phyloP scores from a whole-genome alignment of 1,139 yeast genomes.

The Lodderomyces margitis region DNA sequence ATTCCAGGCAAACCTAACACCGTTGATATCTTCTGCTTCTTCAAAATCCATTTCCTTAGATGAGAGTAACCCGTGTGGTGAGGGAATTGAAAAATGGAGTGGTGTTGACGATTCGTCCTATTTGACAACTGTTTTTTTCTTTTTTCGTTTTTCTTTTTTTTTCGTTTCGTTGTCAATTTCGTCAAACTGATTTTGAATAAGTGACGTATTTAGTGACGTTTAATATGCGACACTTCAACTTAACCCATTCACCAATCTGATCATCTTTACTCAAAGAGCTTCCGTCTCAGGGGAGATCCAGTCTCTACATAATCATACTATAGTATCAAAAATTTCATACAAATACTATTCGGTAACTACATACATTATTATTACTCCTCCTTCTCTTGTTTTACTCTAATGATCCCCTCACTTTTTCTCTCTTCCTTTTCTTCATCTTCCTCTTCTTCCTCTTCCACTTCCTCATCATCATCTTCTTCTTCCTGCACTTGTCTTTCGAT shows the following conservation, averaged over 20 bases:
- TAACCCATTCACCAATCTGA: too few species aligned
- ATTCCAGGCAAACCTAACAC: conserved; percentile 52
- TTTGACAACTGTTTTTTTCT: background rate
- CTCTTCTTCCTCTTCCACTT: background rate
- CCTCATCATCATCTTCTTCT: background rate
- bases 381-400: too few species aligned
- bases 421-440: background rate
- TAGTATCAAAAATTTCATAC: background rate
- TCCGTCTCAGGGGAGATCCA: too few species aligned
- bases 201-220: background rate
- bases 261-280: too few species aligned
- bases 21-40: conserved; percentile 51
- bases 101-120: background rate
- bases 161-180: conserved; percentile 1
- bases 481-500: background rate
- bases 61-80: background rate
- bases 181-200: background rate
- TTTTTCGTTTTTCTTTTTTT: conserved; percentile 5
- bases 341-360: background rate
- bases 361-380: too few species aligned
- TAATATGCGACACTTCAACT: background rate
- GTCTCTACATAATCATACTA: too few species aligned
- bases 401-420: too few species aligned
- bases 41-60: conserved; percentile 45
- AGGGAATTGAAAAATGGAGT: background rate